Evolutionary conservation across 2,329 filamentous ascomycete genomes (phyloP).

Genomic region (Aureobasidium vineae): DNA sequence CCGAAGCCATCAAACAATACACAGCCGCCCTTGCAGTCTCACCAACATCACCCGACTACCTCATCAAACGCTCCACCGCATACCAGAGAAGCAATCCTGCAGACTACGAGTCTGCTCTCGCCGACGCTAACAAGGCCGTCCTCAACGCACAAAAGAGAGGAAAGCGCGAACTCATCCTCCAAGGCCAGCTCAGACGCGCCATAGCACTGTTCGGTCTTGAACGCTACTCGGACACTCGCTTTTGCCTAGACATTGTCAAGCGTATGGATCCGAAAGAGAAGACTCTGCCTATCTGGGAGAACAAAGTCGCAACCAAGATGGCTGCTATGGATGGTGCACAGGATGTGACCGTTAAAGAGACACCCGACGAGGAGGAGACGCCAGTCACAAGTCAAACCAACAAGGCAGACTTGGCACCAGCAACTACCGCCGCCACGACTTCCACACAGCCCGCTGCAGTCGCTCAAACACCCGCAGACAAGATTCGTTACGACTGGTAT

Average conservation of each 20-base stretch:
- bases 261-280: conserved; percentile 55
- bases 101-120: conserved; percentile 47
- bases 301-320: conserved; percentile 55
- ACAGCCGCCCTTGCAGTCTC: conserved; percentile 62
- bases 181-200: conserved; percentile 78
- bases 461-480: conserved; percentile 52
- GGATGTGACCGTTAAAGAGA: conserved; percentile 50
- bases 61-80: conserved; percentile 77
- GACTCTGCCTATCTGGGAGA: conserved; percentile 57
- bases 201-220: conserved; percentile 69
- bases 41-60: conserved; percentile 70
- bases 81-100: conserved; percentile 62
- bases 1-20: conserved; percentile 65
- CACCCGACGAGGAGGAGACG: conserved; percentile 47
- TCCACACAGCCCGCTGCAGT: conserved; percentile 27
- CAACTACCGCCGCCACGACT: not conserved
- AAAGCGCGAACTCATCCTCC: conserved; percentile 70
- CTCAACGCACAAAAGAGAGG: conserved; percentile 69
- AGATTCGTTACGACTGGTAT: conserved; percentile 69
- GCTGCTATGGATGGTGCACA: conserved; percentile 50
- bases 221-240: conserved; percentile 71
- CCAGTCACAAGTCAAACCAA: not conserved
- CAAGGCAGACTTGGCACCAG: not conserved
- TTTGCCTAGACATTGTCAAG: conserved; percentile 61
- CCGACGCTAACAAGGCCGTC: conserved; percentile 52